Conservation (phyloP, 371 early-diverging fungal genomes). For the Mortierella sp. region DNA sequence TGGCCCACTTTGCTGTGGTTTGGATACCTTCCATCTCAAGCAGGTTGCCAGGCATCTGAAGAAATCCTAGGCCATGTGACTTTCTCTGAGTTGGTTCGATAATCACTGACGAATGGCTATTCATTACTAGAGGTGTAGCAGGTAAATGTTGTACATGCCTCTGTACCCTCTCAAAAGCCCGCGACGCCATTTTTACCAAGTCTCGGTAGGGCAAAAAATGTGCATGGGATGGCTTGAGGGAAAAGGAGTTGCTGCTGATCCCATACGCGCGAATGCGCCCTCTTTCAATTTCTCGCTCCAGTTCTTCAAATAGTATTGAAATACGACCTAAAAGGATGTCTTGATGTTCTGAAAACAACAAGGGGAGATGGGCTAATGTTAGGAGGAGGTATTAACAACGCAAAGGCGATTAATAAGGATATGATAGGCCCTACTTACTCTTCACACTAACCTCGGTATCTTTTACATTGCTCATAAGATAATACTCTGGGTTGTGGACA, state of each 20-base stretch:
- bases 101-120: background rate
- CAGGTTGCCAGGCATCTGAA: conserved; percentile 56
- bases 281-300: conserved; percentile 51
- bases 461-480: conserved; percentile 41
- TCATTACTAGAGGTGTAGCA: too few species aligned
- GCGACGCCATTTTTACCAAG: conserved; percentile 44
- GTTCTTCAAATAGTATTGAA: conserved; percentile 37
- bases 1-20: conserved; percentile 57
- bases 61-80: conserved; percentile 44
- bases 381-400: too few species aligned
- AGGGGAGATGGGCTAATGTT: background rate
- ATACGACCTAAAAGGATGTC: conserved; percentile 36
- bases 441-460: conserved; percentile 31
- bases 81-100: conserved; percentile 12
- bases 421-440: conserved; percentile 25
- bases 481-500: conserved; percentile 54
- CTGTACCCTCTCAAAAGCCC: conserved; percentile 40
- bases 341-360: conserved; percentile 30
- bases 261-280: conserved; percentile 55
- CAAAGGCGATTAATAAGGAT: too few species aligned
- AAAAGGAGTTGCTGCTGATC: conserved; percentile 55
- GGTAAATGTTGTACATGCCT: too few species aligned
- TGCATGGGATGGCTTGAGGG: conserved; percentile 44
- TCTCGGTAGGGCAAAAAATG: conserved; percentile 56
- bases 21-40: conserved; percentile 51